Evolutionary conservation across 1,284 basidiomycete genomes (phyloP), one percentile per base, ranked within the genome.

Genomic region (Tranzscheliella williamsii): DNA sequence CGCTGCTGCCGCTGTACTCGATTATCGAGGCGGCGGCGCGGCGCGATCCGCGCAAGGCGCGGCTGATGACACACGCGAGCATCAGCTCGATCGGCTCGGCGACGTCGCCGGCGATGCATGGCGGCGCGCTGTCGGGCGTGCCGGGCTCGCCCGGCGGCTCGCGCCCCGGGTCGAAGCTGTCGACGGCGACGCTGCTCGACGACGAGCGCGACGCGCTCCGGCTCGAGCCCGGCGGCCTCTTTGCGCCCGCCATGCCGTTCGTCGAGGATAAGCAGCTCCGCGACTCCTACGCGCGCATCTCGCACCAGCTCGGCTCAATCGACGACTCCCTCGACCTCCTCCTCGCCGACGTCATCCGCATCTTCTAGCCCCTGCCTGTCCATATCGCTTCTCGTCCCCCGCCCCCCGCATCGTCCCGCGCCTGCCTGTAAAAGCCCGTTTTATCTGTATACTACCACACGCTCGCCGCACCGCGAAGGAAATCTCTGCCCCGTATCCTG

Each of bases 21-120:
- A 48, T 73, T 17, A 66, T 70, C 21, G 70, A 73, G 24, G 65
- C 65, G 3, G 72, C 70, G 0, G 65, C 67, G 8, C 62, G 67
- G 3, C 56, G 68, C 7, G 62, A 61, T 24, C 60, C 65, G 5
- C 48, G 55, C 24, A 48, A 45, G 23, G n/a, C 3, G 5, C 23
- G 34, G 6, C 47, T 64, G 6, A 21, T 58, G 18, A 48, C 50
- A 4, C 55, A 64, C 36, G 51, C 49, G 15, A 43, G 39, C 37
- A 53, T 57, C 31, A 30, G 27, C 13, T 49, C 51, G 4, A 45
- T 65, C 36, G 29, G 34, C 16, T 50, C 44, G 2, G 24, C 24
- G 16, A 27, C 43, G 5, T 47, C 50, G 16, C 44, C 55, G 12
- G 21, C 44, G 16, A 35, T 36, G 5, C 38, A 42, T 20, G 36